phyloP scores from a whole-genome alignment of 2,329 filamentous ascomycete species.

The Hypoxylon sp. region DNA sequence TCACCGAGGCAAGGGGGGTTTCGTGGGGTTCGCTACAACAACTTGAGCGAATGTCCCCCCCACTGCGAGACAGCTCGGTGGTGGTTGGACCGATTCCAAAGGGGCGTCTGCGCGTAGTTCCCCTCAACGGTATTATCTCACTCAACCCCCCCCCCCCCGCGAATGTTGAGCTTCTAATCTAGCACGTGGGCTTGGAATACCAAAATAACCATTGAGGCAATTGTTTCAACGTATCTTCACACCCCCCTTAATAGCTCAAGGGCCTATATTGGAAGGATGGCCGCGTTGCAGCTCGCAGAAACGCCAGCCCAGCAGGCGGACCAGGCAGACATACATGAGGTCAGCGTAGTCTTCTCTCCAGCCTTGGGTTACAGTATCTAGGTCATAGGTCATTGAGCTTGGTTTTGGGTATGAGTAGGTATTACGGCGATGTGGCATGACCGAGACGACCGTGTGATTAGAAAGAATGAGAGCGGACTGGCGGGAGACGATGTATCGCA shows the following conservation, averaged over 20 bases:
- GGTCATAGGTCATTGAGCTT: constrained; percentile 4
- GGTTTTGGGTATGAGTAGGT: constrained; percentile 11
- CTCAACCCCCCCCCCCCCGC: constrained; percentile 19
- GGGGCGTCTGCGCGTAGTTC: too few species aligned
- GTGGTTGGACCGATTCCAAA: background rate
- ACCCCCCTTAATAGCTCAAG: constrained; percentile 23
- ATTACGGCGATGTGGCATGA: constrained; percentile 12
- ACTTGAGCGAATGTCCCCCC: constrained; percentile 3
- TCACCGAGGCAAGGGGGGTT: constrained; percentile 24
- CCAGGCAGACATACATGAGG: background rate
- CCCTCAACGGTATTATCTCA: constrained; percentile 24
- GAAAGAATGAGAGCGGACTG: background rate
- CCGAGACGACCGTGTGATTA: constrained; percentile 20
- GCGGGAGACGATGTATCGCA: background rate
- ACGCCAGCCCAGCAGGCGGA: background rate
- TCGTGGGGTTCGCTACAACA: constrained; percentile 11
- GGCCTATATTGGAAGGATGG: constrained; percentile 7
- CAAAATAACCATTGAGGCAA: constrained; percentile 25
- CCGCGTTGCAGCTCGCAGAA: constrained; percentile 9
- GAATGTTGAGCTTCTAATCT: constrained; percentile 29
- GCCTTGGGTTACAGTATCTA: constrained; percentile 25
- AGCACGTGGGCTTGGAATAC: constrained; percentile 27
- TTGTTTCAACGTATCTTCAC: constrained; percentile 14
- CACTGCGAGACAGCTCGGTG: constrained; percentile 16
- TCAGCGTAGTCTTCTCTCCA: constrained; percentile 17